phyloP scores from a whole-genome alignment of 768 basidiomycete species.

The Polyporus arcularius region DNA sequence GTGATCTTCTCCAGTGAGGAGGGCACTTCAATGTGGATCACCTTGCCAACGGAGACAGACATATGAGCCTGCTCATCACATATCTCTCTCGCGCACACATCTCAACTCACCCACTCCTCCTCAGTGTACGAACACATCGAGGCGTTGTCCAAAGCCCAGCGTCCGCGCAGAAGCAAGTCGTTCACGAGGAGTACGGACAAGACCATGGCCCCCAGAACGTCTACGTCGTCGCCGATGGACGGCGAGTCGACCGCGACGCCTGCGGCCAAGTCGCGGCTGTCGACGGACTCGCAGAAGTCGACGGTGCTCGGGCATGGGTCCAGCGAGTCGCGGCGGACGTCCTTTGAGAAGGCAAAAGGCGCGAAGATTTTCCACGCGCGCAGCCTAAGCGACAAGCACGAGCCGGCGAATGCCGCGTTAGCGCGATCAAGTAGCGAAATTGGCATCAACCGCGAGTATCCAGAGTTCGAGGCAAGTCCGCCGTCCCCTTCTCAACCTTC shows the following conservation, averaged over 20 bases:
- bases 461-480: slow-evolving; percentile 26
- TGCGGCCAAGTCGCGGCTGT: slow-evolving; percentile 28
- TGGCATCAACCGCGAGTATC: slow-evolving; percentile 15
- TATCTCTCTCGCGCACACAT: neutral
- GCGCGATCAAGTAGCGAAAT: slow-evolving; percentile 39
- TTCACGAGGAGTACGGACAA: slow-evolving; percentile 54
- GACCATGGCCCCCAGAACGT: slow-evolving; percentile 37
- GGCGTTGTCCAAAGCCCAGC: slow-evolving; percentile 56
- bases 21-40: too few relatives aligned
- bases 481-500: slow-evolving; percentile 3
- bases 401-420: slow-evolving; percentile 24
- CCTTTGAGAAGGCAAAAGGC: slow-evolving; percentile 62
- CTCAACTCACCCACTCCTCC: neutral
- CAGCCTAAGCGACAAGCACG: slow-evolving; percentile 39
- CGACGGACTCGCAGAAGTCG: slow-evolving; percentile 41
- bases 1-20: too few relatives aligned
- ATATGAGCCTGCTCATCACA: too few relatives aligned
- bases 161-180: slow-evolving; percentile 69
- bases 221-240: slow-evolving; percentile 42
- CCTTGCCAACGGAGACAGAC: too few relatives aligned
- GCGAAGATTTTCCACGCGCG: slow-evolving; percentile 64
- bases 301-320: slow-evolving; percentile 17
- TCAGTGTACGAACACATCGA: slow-evolving; percentile 82
- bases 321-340: slow-evolving; percentile 45
- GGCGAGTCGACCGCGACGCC: slow-evolving; percentile 1